phyloP scores from a whole-genome alignment of 805 yeast species.

The Lipomyces japonicus region DNA sequence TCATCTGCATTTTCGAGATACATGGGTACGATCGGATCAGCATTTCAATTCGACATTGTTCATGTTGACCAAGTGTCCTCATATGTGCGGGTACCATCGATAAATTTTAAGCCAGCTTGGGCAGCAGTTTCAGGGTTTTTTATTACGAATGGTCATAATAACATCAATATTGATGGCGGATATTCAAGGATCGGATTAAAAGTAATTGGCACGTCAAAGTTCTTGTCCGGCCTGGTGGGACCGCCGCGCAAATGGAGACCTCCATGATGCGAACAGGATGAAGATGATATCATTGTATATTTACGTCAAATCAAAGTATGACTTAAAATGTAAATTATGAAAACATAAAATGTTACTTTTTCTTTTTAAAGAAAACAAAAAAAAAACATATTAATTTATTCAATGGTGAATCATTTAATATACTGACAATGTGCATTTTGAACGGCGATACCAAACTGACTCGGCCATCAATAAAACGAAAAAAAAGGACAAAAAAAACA shows the following conservation, averaged over 20 bases:
- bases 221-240: constrained; percentile 10
- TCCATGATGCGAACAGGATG: constrained; percentile 2
- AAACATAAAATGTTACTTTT: not conserved
- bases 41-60: constrained; percentile 13
- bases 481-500: not conserved
- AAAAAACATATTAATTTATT: not conserved
- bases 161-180: not conserved
- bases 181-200: constrained; percentile 7
- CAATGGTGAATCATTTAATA: not conserved
- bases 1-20: constrained; percentile 9
- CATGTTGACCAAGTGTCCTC: not conserved
- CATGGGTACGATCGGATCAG: constrained; percentile 18
- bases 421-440: not conserved
- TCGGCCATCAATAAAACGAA: not conserved
- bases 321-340: not conserved
- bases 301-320: not conserved
- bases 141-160: not conserved
- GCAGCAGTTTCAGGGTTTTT: constrained; percentile 17
- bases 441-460: not conserved
- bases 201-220: constrained; percentile 5
- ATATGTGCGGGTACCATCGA: constrained; percentile 14
- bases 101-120: constrained; percentile 4
- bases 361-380: not conserved
- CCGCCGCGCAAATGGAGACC: constrained; percentile 19
- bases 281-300: not conserved